Conservation (phyloP, 345 rosid species). For the Chamaenerion angustifolium region DNA sequence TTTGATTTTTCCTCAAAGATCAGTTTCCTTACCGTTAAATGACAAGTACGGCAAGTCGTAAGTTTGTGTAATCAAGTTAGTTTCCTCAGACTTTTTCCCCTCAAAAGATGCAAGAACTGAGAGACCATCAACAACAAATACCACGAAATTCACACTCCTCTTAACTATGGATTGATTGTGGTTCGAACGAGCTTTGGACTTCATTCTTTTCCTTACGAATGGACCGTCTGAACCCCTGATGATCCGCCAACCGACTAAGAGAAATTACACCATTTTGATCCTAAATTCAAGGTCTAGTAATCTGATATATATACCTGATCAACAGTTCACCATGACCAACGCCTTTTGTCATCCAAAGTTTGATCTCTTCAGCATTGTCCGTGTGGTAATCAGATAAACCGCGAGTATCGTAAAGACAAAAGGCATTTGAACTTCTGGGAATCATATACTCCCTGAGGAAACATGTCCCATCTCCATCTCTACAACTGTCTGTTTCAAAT, state of each 20-base stretch:
- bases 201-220: conserved; percentile 28
- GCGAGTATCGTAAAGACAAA: conserved; percentile 62
- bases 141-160: conserved; percentile 50
- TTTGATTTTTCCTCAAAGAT: no score
- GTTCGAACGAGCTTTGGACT: conserved; percentile 20
- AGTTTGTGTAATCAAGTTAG: conserved; percentile 18
- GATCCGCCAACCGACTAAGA: conserved; percentile 8
- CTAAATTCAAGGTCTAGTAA: not conserved
- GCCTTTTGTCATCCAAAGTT: conserved; percentile 50
- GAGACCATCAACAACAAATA: conserved; percentile 52
- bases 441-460: conserved; percentile 64
- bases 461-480: conserved; percentile 43
- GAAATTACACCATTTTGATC: not conserved
- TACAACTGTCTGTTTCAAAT: conserved; percentile 27
- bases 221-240: conserved; percentile 46
- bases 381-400: conserved; percentile 27
- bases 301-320: conserved; percentile 24
- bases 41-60: conserved; percentile 51
- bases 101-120: conserved; percentile 43
- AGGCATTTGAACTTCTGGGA: conserved; percentile 47
- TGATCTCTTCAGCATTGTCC: conserved; percentile 31
- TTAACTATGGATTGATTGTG: conserved; percentile 12
- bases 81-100: conserved; percentile 9
- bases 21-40: conserved; percentile 71
- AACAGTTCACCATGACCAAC: conserved; percentile 46